phyloP scores from a whole-genome alignment of 1,139 yeast species.

The Nakaseomyces glabratus region DNA sequence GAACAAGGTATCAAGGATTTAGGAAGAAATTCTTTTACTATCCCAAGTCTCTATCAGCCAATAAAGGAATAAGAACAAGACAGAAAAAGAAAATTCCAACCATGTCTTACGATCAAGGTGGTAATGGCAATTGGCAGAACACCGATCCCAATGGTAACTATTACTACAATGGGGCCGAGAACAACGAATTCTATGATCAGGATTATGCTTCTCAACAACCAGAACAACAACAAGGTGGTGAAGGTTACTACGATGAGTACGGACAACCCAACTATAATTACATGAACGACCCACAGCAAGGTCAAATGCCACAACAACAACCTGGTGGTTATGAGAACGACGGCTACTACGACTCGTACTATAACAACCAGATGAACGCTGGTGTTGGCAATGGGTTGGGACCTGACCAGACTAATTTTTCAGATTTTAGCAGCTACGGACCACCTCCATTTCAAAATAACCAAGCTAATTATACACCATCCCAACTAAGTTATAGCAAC shows the following conservation, averaged over 20 bases:
- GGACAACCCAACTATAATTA: slow-evolving; percentile 22
- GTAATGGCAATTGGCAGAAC: no score
- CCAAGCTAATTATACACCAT: slow-evolving; percentile 54
- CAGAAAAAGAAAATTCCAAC: no score
- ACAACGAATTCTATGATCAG: slow-evolving; percentile 11
- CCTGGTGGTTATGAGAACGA: slow-evolving; percentile 16
- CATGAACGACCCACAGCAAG: no score
- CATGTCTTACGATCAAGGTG: no score
- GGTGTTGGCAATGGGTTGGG: slow-evolving; percentile 34
- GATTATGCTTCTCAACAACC: slow-evolving; percentile 8
- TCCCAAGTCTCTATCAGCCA: no score
- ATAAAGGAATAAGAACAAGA: no score
- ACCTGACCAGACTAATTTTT: slow-evolving; percentile 63
- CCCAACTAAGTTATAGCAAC: slow-evolving; percentile 64
- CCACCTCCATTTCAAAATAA: slow-evolving; percentile 29
- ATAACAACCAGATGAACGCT: slow-evolving; percentile 39
- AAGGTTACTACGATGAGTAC: slow-evolving; percentile 19
- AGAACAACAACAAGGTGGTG: slow-evolving; percentile 7
- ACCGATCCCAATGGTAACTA: not conserved
- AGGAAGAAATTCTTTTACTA: no score
- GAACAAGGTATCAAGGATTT: no score
- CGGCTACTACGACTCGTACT: slow-evolving; percentile 15
- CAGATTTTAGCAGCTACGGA: slow-evolving; percentile 63
- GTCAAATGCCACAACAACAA: no score
- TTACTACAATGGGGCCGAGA: slow-evolving; percentile 1